Base-by-base conservation (phyloP, 495 filamentous ascomycete species). In the Trichocladium uniseriatum region DNA sequence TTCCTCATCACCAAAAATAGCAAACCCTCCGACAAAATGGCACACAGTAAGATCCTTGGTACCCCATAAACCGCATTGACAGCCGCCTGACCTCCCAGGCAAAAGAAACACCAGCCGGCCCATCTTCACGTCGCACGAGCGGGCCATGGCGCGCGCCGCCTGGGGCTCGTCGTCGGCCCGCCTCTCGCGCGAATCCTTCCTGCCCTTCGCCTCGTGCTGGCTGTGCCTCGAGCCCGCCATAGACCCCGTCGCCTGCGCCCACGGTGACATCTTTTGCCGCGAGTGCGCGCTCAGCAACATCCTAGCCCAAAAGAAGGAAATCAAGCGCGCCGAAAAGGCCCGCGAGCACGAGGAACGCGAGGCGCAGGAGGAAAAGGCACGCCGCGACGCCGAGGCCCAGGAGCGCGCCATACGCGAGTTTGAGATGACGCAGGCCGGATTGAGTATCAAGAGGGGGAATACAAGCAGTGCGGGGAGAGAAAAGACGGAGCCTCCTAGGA, bases 21-120 rank as follows among this genome's bases (percentile, higher is more conserved):
- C 37, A 15, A 2, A 32, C 4, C 13, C 7, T 19, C 16, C 10
- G 2, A 36, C 44, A 31, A 68, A 24, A 80, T 80, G 77, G 73
- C 77, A 5, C 77, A 80, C 45, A 80, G 77, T 80, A 74, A 55
- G 72, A 55, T n/a, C 2, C 18, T 2, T 6, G 16, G 4, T n/a
- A 13, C 0, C 19, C 13, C 36, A 38, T 22, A 43, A 28, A 10
- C 8, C 11, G 11, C 8, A 28, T 31, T 54, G 19, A 19, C 39
- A 38, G 34, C 52, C 38, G 10, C n/a, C 60, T 61, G 53, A 66
- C 53, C 32, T 24, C 32, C 27, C 55, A 84, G 80, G 82, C 65
- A 95, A 96, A 76, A 83, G 91, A 54, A 96, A 98, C 72, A 96
- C 92, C 43, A 94, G 90, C 48, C 86, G 94, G 37, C 84, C 92